Evolutionary conservation across 2,329 filamentous ascomycete genomes (phyloP).

Genomic region (Alternaria atra): DNA sequence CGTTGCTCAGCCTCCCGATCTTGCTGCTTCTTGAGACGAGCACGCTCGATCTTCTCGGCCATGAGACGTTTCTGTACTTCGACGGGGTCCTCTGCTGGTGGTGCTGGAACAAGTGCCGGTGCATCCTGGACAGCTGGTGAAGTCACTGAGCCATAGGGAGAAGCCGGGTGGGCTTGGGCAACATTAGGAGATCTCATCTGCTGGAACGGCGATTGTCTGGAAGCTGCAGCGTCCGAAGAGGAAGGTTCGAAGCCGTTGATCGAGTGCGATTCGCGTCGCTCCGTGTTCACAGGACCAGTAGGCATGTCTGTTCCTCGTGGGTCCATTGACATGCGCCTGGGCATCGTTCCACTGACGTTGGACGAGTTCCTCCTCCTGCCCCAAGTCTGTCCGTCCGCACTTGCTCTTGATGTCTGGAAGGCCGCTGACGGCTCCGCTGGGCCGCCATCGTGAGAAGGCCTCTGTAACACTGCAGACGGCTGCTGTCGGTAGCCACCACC

Average conservation of each 20-base stretch:
- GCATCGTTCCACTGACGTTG: slow-evolving; percentile 86
- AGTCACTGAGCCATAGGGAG: slow-evolving; percentile 46
- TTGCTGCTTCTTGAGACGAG: slow-evolving; percentile 71
- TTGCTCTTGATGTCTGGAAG: slow-evolving; percentile 80
- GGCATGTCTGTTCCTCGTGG: slow-evolving; percentile 55
- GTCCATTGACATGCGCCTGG: slow-evolving; percentile 69
- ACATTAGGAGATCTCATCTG: slow-evolving; percentile 44
- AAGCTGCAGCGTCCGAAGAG: slow-evolving; percentile 26
- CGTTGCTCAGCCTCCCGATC: slow-evolving; percentile 66
- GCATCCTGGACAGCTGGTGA: slow-evolving; percentile 37
- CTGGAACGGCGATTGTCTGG: slow-evolving; percentile 33
- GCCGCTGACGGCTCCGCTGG: slow-evolving; percentile 85
- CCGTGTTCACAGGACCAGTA: slow-evolving; percentile 34
- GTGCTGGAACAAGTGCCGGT: slow-evolving; percentile 41
- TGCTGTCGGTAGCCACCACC: slow-evolving; percentile 75
- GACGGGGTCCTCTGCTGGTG: slow-evolving; percentile 67
- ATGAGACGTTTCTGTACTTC: slow-evolving; percentile 74
- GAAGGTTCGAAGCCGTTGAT: slow-evolving; percentile 39
- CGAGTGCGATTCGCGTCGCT: slow-evolving; percentile 44
- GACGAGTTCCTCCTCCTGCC: slow-evolving; percentile 85
- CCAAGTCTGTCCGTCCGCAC: slow-evolving; percentile 71
- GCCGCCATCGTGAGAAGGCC: slow-evolving; percentile 69
- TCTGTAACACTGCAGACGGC: slow-evolving; percentile 79
- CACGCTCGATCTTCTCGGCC: slow-evolving; percentile 73
- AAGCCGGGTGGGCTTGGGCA: slow-evolving; percentile 45